phyloP scores from a whole-genome alignment of 2,329 filamentous ascomycete species.

The Xylaria sp. region DNA sequence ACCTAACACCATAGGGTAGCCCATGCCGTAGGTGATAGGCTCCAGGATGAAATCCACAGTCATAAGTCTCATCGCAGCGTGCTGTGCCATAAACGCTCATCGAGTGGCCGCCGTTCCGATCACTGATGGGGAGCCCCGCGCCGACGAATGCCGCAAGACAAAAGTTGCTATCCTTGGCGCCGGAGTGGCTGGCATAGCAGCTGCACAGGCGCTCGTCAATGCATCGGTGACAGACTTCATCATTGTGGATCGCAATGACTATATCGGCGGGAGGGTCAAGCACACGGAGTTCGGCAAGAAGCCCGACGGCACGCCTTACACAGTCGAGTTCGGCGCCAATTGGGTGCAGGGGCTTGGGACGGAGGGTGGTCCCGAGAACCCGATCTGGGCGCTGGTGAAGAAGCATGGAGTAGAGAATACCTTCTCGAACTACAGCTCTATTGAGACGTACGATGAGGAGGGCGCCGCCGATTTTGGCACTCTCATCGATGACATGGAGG shows the following conservation, averaged over 20 bases:
- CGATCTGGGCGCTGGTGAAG: conserved; percentile 66
- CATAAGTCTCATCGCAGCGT: conserved; percentile 14
- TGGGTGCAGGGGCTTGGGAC: conserved; percentile 54
- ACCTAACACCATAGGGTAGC: not conserved
- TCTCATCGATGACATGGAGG: conserved; percentile 57
- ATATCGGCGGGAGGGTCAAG: conserved; percentile 66
- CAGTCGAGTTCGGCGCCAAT: conserved; percentile 70
- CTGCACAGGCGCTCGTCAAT: conserved; percentile 67
- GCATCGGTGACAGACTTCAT: conserved; percentile 67
- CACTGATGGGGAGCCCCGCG: not conserved
- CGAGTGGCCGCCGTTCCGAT: conserved; percentile 13
- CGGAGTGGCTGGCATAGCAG: conserved; percentile 67
- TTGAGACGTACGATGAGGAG: conserved; percentile 64
- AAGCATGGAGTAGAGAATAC: conserved; percentile 62
- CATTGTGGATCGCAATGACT: conserved; percentile 66
- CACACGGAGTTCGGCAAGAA: conserved; percentile 61
- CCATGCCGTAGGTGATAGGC: not conserved
- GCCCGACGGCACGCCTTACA: conserved; percentile 57
- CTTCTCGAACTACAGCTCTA: conserved; percentile 62
- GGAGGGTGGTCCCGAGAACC: conserved; percentile 56
- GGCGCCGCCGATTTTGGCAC: conserved; percentile 57
- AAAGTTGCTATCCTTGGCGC: conserved; percentile 57
- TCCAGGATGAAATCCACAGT: conserved; percentile 10
- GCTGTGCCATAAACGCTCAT: conserved; percentile 5
- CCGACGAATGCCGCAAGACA: conserved; percentile 41